Base-by-base conservation (phyloP, 2,329 filamentous ascomycete species). In the Botrytis galanthina region DNA sequence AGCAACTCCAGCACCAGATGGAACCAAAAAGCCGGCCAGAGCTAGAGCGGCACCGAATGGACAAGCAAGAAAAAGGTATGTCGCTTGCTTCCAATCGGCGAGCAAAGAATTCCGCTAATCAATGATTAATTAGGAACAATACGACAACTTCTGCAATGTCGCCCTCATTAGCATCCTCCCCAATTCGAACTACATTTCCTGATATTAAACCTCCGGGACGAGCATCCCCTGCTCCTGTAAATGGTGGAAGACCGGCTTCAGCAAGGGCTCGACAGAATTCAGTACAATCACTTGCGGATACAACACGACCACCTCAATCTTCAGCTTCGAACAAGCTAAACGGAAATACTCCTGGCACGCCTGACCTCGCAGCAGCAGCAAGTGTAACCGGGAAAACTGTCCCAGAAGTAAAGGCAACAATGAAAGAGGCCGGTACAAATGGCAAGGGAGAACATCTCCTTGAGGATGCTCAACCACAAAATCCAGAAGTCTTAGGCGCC, bases 21-120 rank as follows among this genome's bases (percentile, higher is more conserved):
- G 82, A 2, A 81, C 85, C 46, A 91, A 91, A 73, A 95, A 95
- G 84, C 94, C 88, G 88, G 84, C 89, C 83, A 83, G 95, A 87
- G 86, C 92, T 84, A 76, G 84, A 87, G 74, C 89, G 84, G 74
- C 89, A 2, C 88, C 89, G 6, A 93, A 93, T 77, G 87, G 89
- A n/a, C 89, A 90, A 77, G 82, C 89, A 44, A 95, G 95, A 84
- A 97, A 82, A 95, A 95, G 90, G 92, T 93, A 86, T 79, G 86
- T 74, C n/a, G 46, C 20, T 39, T 39, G 32, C 46, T 4, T 7
- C 48, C 64, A n/a, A 59, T 71, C 10, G 26, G 16, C 22, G 10
- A 57, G 39, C 37, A 5, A 37, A 10, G 44, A 60, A 67, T 66
- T 64, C 54, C 75, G 59, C 76, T 80, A 64, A 80, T 70, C 61